phyloP scores from a whole-genome alignment of 768 basidiomycete genomes.

The Termitomyces sp. region DNA sequence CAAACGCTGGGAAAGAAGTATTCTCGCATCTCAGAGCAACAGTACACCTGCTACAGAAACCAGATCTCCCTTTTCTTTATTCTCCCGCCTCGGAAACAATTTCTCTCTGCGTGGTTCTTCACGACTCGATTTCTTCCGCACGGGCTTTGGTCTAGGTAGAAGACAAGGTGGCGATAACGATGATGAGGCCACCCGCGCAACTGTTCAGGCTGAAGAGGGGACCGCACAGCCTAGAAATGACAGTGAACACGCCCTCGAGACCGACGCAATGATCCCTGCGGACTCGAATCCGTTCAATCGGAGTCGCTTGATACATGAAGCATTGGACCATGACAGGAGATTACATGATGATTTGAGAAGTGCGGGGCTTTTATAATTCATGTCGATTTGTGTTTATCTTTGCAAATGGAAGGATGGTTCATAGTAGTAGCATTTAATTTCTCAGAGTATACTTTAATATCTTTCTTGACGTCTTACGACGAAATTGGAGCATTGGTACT shows the following conservation, averaged over 20 bases:
- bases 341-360: conserved; percentile 59
- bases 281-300: conserved; percentile 42
- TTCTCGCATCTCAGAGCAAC: conserved; percentile 56
- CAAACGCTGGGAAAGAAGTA: conserved; percentile 83
- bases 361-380: conserved; percentile 58
- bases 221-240: conserved; percentile 14
- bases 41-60: conserved; percentile 22
- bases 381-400: not conserved
- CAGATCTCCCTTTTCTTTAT: conserved; percentile 21
- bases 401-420: not conserved
- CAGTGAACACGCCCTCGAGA: conserved; percentile 27
- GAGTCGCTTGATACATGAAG: conserved; percentile 41
- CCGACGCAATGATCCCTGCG: conserved; percentile 39
- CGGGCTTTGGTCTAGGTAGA: conserved; percentile 42
- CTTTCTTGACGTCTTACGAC: not conserved
- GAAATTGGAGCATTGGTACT: not conserved
- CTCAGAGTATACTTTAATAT: not conserved
- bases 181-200: conserved; percentile 24
- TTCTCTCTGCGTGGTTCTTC: conserved; percentile 40
- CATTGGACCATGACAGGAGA: conserved; percentile 52
- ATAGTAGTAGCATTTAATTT: not conserved
- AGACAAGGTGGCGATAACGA: conserved; percentile 25
- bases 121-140: conserved; percentile 40
- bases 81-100: conserved; percentile 37
- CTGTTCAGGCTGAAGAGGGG: conserved; percentile 32